phyloP scores from a whole-genome alignment of 257 asterid species.

The Thymus mandschuricus region DNA sequence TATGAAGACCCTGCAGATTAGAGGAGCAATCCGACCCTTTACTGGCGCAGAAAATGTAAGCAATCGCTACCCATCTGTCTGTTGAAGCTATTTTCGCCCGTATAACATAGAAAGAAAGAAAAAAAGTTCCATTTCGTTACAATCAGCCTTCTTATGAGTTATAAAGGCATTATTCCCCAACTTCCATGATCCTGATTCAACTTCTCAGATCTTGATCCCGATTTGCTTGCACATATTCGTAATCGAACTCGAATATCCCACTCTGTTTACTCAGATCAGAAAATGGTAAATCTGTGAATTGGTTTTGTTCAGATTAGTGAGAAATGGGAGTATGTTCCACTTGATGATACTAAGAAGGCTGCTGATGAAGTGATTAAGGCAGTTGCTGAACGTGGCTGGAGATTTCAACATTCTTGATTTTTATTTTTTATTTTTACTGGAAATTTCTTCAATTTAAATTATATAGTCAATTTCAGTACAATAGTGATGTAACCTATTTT shows the following conservation, averaged over 20 bases:
- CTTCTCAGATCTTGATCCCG: no score
- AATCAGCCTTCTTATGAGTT: not conserved
- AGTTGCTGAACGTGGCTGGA: slow-evolving; percentile 66
- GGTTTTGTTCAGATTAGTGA: slow-evolving; percentile 55
- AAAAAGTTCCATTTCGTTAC: not conserved
- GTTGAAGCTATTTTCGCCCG: slow-evolving; percentile 12
- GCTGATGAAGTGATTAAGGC: slow-evolving; percentile 65
- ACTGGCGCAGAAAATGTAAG: slow-evolving; percentile 77
- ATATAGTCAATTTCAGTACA: no score
- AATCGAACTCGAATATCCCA: not conserved
- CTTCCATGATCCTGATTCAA: no score
- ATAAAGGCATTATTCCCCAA: not conserved
- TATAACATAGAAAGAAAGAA: not conserved
- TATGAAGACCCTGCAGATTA: slow-evolving; percentile 50
- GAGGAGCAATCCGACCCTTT: slow-evolving; percentile 69
- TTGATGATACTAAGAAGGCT: slow-evolving; percentile 66
- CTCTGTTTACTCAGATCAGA: not conserved
- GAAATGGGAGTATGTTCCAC: slow-evolving; percentile 70
- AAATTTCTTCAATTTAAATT: no score
- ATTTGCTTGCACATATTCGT: not conserved
- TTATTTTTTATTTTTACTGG: no score
- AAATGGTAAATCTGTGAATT: slow-evolving; percentile 17
- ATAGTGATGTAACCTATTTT: no score
- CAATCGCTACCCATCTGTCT: slow-evolving; percentile 5
- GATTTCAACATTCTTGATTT: slow-evolving; percentile 10